Evolutionary conservation across 2,329 filamentous ascomycete genomes (phyloP).

Genomic region (Dactylonectria macrodidyma): DNA sequence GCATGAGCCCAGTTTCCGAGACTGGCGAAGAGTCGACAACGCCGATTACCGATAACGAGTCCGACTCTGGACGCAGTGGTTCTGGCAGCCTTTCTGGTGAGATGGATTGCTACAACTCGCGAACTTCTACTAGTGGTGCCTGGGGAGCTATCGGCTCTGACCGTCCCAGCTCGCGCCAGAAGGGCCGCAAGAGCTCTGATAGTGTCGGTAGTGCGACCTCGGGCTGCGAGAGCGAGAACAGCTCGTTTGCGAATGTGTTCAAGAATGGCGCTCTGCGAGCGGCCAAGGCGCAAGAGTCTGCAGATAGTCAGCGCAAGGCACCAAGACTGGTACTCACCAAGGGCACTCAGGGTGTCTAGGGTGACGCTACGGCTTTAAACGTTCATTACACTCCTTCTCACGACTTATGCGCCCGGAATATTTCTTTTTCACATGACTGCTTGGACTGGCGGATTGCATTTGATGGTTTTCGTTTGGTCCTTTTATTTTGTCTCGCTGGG

Average conservation of each 20-base stretch:
- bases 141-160: slow-evolving; percentile 90
- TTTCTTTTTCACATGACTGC: slow-evolving; percentile 55
- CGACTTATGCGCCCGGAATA: slow-evolving; percentile 57
- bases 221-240: slow-evolving; percentile 62
- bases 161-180: slow-evolving; percentile 80
- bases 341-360: slow-evolving; percentile 46
- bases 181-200: slow-evolving; percentile 73
- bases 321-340: slow-evolving; percentile 90
- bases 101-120: slow-evolving; percentile 78
- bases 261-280: slow-evolving; percentile 70
- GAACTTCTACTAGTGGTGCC: slow-evolving; percentile 80
- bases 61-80: slow-evolving; percentile 78
- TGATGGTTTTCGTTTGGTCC: slow-evolving; percentile 47
- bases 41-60: slow-evolving; percentile 80
- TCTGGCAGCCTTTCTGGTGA: slow-evolving; percentile 87
- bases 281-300: slow-evolving; percentile 67
- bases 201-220: slow-evolving; percentile 74
- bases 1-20: slow-evolving; percentile 92
- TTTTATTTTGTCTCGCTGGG: slow-evolving; percentile 43
- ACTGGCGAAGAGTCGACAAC: slow-evolving; percentile 77
- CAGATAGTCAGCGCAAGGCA: slow-evolving; percentile 81
- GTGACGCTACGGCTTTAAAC: slow-evolving; percentile 41
- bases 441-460: slow-evolving; percentile 54
- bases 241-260: slow-evolving; percentile 78
- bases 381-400: slow-evolving; percentile 45